Evolutionary conservation across 306 rosid genomes (phyloP), one percentile per base, ranked within the genome.

Genomic region (Sesbania bispinosa): DNA sequence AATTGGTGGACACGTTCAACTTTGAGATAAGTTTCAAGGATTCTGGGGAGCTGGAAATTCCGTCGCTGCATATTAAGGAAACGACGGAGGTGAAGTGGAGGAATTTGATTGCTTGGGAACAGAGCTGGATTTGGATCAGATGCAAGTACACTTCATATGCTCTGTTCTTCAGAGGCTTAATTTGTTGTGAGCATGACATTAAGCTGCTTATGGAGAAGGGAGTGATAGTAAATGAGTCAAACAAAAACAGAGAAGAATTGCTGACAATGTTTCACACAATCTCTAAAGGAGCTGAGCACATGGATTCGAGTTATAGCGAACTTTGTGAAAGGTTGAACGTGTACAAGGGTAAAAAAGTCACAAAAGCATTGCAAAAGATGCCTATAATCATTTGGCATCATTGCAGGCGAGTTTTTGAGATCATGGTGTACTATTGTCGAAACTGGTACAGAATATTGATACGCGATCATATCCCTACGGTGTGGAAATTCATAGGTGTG

Each of bases 51-150:
- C 5, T n/a, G n/a, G 4, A 11, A 5, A 62, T 80, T 1, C 70
- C 84, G 0, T 46, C 4, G 0, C 2, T 80, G 32, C 4, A 0
- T 20, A 46, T 80, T 4, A 29, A 74, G 14, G 64, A 74, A n/a
- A 43, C 58, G 0, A 68, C 73, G 0, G 65, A 66, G 39, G 78
- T 59, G 42, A 16, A 46, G 13, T 74, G 78, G 72, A 74, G 77
- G 52, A 79, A 79, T 4, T 36, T 79, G 35, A 74, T 79, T 51
- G 84, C 73, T 5, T 69, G 75, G 67, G 84, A 80, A 20, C 73
- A 75, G 1, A 62, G 68, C 27, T 26, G 33, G 10, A 45, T 45
- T 65, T 65, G 71, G 72, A 66, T 66, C 0, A 16, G 19, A 18
- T 66, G 59, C 27, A 18, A 66, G 30, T 66, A 66, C 72, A 66